phyloP scores from a whole-genome alignment of 148 eudicot genomes.

The Selenicereus undatus region DNA sequence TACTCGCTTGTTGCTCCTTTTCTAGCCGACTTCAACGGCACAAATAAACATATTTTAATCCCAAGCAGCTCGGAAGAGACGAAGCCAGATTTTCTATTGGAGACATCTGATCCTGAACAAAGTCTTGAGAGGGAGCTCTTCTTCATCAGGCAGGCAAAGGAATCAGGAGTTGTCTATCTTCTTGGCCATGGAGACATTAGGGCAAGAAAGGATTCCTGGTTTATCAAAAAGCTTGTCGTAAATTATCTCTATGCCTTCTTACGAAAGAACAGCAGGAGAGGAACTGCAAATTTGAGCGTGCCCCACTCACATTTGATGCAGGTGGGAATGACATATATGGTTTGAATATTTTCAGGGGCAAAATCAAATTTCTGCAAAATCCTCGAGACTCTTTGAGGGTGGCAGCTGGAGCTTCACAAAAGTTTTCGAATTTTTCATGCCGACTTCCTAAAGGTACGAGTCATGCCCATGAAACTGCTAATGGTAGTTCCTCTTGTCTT shows the following conservation, averaged over 20 bases:
- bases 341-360: slow-evolving; percentile 36
- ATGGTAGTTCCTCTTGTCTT: slow-evolving; percentile 14
- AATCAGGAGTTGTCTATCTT: slow-evolving; percentile 92
- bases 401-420: slow-evolving; percentile 11
- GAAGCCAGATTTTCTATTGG: slow-evolving; percentile 31
- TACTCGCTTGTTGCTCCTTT: slow-evolving; percentile 80
- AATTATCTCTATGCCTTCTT: slow-evolving; percentile 92
- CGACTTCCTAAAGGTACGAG: not conserved
- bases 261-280: slow-evolving; percentile 88
- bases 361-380: slow-evolving; percentile 3
- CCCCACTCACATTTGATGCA: slow-evolving; percentile 89
- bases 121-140: slow-evolving; percentile 86
- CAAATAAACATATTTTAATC: slow-evolving; percentile 33
- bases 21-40: slow-evolving; percentile 48
- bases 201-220: slow-evolving; percentile 96
- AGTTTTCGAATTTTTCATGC: not conserved
- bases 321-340: slow-evolving; percentile 98
- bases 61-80: slow-evolving; percentile 57
- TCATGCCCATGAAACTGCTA: slow-evolving; percentile 5
- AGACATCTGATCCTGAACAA: slow-evolving; percentile 57
- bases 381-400: slow-evolving; percentile 5
- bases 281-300: slow-evolving; percentile 80
- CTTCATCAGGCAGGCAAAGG: slow-evolving; percentile 76
- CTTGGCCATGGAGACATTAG: slow-evolving; percentile 95
- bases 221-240: slow-evolving; percentile 81